Evolutionary conservation across 352 stramenopile genomes (phyloP).

Genomic region (Phytophthora agathidicida): DNA sequence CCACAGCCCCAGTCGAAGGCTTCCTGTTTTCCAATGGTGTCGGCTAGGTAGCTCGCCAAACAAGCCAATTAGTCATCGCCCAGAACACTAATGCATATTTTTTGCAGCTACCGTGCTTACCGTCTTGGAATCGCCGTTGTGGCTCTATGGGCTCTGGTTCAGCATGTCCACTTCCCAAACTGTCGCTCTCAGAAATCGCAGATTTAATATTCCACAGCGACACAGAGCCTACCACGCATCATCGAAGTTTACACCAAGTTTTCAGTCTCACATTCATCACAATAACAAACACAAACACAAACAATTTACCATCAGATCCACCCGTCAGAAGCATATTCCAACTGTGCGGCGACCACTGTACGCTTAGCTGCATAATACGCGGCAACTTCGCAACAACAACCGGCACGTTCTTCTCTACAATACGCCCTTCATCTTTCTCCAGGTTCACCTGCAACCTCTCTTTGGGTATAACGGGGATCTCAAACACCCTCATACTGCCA

Average conservation of each 20-base stretch:
- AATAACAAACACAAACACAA: not conserved
- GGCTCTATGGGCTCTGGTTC: conserved; percentile 54
- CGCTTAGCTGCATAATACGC: conserved; percentile 62
- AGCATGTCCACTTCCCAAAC: not conserved
- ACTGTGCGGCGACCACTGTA: conserved; percentile 77
- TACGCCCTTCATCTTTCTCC: conserved; percentile 7
- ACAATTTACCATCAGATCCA: conserved; percentile 66
- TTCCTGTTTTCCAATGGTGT: conserved; percentile 84
- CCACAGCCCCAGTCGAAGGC: conserved; percentile 83
- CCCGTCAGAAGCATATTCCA: conserved; percentile 82
- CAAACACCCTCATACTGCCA: conserved; percentile 73
- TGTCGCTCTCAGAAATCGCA: conserved; percentile 16
- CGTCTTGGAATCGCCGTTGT: conserved; percentile 81
- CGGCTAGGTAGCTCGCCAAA: conserved; percentile 43
- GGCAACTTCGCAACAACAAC: conserved; percentile 52
- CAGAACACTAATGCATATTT: not conserved
- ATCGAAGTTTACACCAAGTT: conserved; percentile 2
- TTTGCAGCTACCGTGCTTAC: conserved; percentile 34
- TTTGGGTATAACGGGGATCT: conserved; percentile 52
- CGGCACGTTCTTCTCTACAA: conserved; percentile 56
- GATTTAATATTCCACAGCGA: conserved; percentile 79
- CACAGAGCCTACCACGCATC: conserved; percentile 67
- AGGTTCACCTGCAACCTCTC: conserved; percentile 39
- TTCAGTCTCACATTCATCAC: not conserved
- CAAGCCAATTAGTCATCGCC: conserved; percentile 10